Base-by-base conservation (phyloP, 192 early-diverging fungal species). In the Ambispora gerdemannii region DNA sequence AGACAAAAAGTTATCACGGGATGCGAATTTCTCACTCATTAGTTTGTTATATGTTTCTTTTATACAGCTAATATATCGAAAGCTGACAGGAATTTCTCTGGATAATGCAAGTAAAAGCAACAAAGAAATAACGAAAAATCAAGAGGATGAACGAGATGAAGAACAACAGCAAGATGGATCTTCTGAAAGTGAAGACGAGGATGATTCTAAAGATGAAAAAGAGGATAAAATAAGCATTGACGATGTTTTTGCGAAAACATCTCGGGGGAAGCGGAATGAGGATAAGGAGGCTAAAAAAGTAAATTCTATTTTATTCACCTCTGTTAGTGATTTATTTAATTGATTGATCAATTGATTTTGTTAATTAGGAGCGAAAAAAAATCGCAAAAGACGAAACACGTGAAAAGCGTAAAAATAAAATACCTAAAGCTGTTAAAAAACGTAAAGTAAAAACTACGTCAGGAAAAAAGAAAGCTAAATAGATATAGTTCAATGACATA, bases 361-460 rank as follows among this genome's bases (percentile, higher is more conserved):
- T n/a, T n/a, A 19, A 15, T 10, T 47, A 70, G 77, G 91, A 91
- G 67, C 89, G 92, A 51, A 96, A 98, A 74, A 82, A 87, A 55
- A 86, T 86, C 8, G 84, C 84, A 24, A 98, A 95, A 77, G 96
- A 98, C 52, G 91, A 88, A 61, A 91, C 89, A 47, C 89, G 94
- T 43, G 94, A 96, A 72, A 91, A 91, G 75, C 83, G 96, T 74
- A 95, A 97, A 74, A 84, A 81, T 74, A 98, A 98, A 82, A 87
- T 95, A 17, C 95, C 96, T 25, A 98, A 98, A 79, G 86, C 91
- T 17, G 92, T 95, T 76, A 98, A 98, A 78, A 98, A 97, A 77
- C 85, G 93, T 66, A 94, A 91, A 75, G 85, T 93, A 72, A 92
- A 93, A 56, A 74, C 80, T 10, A 85, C 85, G 19, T 81, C 84